A percentile compares a stretch with the other conserved stretches of the same genome.
These are phyloP conservation scores for Hysterangium stoloniferum DNA, from an alignment of 768 basidiomycete genomes.

Conservation along the genomic window DNA sequence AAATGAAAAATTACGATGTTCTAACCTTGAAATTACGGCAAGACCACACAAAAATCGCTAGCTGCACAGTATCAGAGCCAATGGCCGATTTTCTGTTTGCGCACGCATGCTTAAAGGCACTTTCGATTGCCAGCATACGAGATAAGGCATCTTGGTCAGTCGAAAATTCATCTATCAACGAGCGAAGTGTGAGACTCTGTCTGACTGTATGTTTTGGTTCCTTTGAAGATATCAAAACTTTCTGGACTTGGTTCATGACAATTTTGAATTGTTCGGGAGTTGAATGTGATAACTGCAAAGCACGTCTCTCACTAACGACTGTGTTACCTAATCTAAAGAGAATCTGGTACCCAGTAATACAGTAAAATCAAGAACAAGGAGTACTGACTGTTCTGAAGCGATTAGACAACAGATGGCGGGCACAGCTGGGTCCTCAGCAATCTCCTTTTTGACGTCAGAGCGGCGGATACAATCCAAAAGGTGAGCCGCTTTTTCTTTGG, in stretches of 20 bases:
- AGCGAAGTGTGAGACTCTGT: background rate
- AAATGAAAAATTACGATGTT: background rate
- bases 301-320: slow-evolving; percentile 8
- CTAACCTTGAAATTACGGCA: slow-evolving; percentile 9
- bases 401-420: slow-evolving; percentile 10
- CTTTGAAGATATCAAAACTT: background rate
- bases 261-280: slow-evolving; percentile 5
- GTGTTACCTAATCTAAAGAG: slow-evolving; percentile 8
- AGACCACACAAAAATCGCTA: slow-evolving; percentile 6
- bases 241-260: background rate
- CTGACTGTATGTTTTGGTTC: background rate
- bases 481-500: slow-evolving; percentile 5
- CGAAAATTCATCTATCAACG: slow-evolving; percentile 5
- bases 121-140: background rate
- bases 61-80: slow-evolving; percentile 4
- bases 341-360: background rate
- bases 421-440: slow-evolving; percentile 5
- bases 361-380: background rate
- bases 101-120: background rate
- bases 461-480: slow-evolving; percentile 6
- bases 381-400: slow-evolving; percentile 11
- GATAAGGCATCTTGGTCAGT: background rate
- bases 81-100: slow-evolving; percentile 1
- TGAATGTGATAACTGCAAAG: slow-evolving; percentile 9
- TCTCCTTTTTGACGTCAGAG: background rate